phyloP scores from a whole-genome alignment of 331 rosid species.

The Malus hybrid region DNA sequence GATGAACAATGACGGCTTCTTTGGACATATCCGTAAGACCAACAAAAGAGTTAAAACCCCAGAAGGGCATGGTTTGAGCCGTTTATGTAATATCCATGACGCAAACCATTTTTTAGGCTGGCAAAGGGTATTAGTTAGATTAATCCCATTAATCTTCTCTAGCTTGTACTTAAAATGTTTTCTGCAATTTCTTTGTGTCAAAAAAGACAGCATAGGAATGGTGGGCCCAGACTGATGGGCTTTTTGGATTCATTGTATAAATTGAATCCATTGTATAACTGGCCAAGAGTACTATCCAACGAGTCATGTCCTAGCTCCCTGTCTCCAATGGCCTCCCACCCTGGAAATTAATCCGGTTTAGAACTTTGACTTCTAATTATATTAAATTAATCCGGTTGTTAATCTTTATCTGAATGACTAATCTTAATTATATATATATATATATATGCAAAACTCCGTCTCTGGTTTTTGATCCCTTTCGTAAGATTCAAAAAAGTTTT shows the following conservation, averaged over 20 bases:
- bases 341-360: not conserved
- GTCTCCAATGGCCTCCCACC: not conserved
- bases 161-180: not conserved
- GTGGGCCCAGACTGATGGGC: constrained; percentile 28
- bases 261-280: constrained; percentile 23
- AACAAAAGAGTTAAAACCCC: not conserved
- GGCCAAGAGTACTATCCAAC: constrained; percentile 5
- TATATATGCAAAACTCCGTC: constrained; percentile 7
- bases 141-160: not conserved
- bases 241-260: constrained; percentile 17
- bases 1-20: not conserved
- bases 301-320: constrained; percentile 11
- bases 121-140: constrained; percentile 11
- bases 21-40: constrained; percentile 6
- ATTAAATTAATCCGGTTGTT: not conserved
- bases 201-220: constrained; percentile 16
- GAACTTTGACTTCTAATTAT: constrained; percentile 3
- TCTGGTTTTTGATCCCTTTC: no score
- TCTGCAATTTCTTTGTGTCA: not conserved
- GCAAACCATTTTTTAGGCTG: constrained; percentile 18
- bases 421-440: not conserved
- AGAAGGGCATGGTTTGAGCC: not conserved
- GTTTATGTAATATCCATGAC: not conserved
- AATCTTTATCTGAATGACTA: not conserved
- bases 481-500: no score